These are phyloP conservation scores for Penicillium sp. DNA, from an alignment of 2,329 filamentous ascomycete genomes.

Conservation along the genomic window DNA sequence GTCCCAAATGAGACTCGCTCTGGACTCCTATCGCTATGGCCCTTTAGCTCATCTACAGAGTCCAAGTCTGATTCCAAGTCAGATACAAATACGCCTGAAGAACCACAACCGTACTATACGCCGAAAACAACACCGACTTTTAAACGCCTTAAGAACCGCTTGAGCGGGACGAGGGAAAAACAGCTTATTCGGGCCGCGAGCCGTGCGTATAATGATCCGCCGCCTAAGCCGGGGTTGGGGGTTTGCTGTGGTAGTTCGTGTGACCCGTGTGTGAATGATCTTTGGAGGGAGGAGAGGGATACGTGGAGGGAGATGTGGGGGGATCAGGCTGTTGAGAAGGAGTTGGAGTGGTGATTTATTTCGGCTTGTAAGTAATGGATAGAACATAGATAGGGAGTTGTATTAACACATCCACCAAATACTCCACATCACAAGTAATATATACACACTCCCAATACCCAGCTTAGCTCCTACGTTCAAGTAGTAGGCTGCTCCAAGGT, in stretches of 20 bases:
- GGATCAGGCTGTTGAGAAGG: constrained; percentile 15
- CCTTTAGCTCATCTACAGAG: constrained; percentile 3
- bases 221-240: constrained; percentile 30
- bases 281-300: constrained; percentile 33
- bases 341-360: constrained; percentile 17
- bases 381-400: background rate
- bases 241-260: constrained; percentile 37
- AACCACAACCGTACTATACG: constrained; percentile 23
- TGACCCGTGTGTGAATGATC: constrained; percentile 34
- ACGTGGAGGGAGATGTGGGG: constrained; percentile 36
- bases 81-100: constrained; percentile 1
- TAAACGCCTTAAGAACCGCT: constrained; percentile 26
- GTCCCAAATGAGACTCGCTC: background rate
- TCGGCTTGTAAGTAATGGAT: background rate
- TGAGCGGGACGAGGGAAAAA: constrained; percentile 30
- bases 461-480: constrained; percentile 35
- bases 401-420: constrained; percentile 10
- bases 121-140: constrained; percentile 24
- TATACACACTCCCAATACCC: constrained; percentile 10
- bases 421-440: constrained; percentile 16
- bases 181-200: constrained; percentile 31
- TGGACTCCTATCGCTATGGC: constrained; percentile 8
- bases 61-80: background rate
- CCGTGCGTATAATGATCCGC: constrained; percentile 29
- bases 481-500: constrained; percentile 55